A percentile compares a stretch with the other conserved stretches of the same genome.
These are phyloP conservation scores for Podila epigama DNA, from an alignment of 192 early-diverging fungal genomes.

Conservation along the genomic window DNA sequence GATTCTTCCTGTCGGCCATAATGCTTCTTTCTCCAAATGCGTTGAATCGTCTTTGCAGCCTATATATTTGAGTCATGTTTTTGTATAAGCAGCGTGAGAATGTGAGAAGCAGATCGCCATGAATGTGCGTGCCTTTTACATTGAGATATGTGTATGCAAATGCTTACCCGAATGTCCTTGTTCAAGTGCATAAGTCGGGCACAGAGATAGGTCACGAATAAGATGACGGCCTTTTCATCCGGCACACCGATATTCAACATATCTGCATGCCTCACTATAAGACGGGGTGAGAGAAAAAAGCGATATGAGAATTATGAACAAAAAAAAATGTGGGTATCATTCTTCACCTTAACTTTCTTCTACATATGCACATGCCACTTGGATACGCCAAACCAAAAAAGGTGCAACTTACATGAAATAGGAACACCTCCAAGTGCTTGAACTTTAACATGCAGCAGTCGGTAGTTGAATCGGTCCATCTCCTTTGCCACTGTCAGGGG, in stretches of 20 bases:
- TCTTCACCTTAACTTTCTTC: too few relatives aligned
- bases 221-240: constrained; percentile 50
- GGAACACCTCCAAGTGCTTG: constrained; percentile 52
- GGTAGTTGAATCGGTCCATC: constrained; percentile 50
- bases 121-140: not conserved
- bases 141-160: not conserved
- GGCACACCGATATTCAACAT: constrained; percentile 47
- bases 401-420: constrained; percentile 41
- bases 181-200: constrained; percentile 49
- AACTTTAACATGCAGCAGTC: constrained; percentile 42
- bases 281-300: too few relatives aligned
- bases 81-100: too few relatives aligned
- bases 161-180: constrained; percentile 45
- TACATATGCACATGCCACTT: too few relatives aligned
- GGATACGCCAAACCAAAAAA: too few relatives aligned
- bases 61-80: too few relatives aligned
- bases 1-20: constrained; percentile 34
- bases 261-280: constrained; percentile 45
- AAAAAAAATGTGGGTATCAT: too few relatives aligned
- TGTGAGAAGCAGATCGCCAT: not conserved
- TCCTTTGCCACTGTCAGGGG: constrained; percentile 38
- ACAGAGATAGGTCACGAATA: constrained; percentile 51
- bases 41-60: constrained; percentile 50
- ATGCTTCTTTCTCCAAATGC: constrained; percentile 48
- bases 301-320: too few relatives aligned